phyloP scores from a whole-genome alignment of 2,329 filamentous ascomycete genomes.

The Phialemonium atrogriseum region DNA sequence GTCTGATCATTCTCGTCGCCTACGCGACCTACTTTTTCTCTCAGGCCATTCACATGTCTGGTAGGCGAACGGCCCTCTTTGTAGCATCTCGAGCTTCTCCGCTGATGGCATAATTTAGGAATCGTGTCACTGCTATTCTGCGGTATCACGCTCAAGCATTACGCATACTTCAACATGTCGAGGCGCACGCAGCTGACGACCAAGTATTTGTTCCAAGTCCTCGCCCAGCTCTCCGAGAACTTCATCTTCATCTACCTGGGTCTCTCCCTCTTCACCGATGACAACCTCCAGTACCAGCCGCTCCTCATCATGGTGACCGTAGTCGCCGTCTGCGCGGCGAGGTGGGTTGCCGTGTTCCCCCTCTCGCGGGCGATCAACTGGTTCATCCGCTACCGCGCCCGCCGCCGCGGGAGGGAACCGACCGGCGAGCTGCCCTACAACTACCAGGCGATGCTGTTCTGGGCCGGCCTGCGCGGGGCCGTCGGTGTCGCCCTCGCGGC shows the following conservation, averaged over 20 bases:
- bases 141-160: slow-evolving; percentile 96
- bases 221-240: slow-evolving; percentile 93
- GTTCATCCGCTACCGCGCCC: slow-evolving; percentile 80
- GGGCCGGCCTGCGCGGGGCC: slow-evolving; percentile 90
- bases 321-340: slow-evolving; percentile 80
- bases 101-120: slow-evolving; percentile 39
- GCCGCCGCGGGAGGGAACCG: slow-evolving; percentile 62
- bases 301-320: slow-evolving; percentile 91
- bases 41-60: slow-evolving; percentile 91
- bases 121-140: slow-evolving; percentile 97
- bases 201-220: slow-evolving; percentile 93
- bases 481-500: slow-evolving; percentile 93
- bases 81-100: slow-evolving; percentile 2
- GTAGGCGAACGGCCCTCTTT: slow-evolving; percentile 44
- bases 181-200: slow-evolving; percentile 93
- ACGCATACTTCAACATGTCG: slow-evolving; percentile 99
- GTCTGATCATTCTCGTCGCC: slow-evolving; percentile 83
- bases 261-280: slow-evolving; percentile 87
- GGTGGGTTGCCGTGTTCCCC: slow-evolving; percentile 93
- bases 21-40: slow-evolving; percentile 98
- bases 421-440: slow-evolving; percentile 86
- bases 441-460: slow-evolving; percentile 99
- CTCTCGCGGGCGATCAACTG: slow-evolving; percentile 85
- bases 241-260: slow-evolving; percentile 99
- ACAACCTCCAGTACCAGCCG: slow-evolving; percentile 81